Percentiles rank a stretch among this genome's conserved stretches.
phyloP scores from a whole-genome alignment of 2,329 filamentous ascomycete species.

The Leptographium radiaticola region DNA sequence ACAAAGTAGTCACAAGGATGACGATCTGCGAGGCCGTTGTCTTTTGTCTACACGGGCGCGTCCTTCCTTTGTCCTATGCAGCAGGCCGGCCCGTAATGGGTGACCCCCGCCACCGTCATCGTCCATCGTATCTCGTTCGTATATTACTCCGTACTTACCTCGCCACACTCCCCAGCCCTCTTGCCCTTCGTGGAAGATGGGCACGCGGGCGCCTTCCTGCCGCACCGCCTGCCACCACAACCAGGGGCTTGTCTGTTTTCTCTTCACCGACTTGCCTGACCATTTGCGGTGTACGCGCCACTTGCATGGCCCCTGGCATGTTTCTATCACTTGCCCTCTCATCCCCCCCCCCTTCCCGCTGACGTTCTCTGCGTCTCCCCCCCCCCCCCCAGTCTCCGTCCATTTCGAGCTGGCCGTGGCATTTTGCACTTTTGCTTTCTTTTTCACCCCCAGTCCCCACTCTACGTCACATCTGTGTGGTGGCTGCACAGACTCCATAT shows the following conservation, averaged over 20 bases:
- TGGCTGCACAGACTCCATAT: background rate
- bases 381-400: background rate
- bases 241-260: background rate
- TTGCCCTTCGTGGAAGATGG: background rate
- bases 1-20: too few species aligned
- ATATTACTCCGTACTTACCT: too few species aligned
- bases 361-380: background rate
- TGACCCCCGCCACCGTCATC: too few species aligned
- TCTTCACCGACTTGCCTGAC: background rate
- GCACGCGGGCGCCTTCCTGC: background rate
- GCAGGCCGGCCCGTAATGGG: too few species aligned
- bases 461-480: constrained; percentile 1
- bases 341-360: background rate
- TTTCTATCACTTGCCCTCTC: background rate
- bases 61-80: too few species aligned
- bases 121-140: too few species aligned
- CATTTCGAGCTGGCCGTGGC: too few species aligned
- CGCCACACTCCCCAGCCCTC: too few species aligned
- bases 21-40: too few species aligned
- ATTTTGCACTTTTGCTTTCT: background rate
- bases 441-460: background rate
- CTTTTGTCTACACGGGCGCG: too few species aligned
- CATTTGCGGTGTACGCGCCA: background rate
- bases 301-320: too few species aligned
- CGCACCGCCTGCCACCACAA: too few species aligned